Evolutionary conservation across 2,329 filamentous ascomycete species (phyloP).

Genomic region (Dichotomopilus funicola): DNA sequence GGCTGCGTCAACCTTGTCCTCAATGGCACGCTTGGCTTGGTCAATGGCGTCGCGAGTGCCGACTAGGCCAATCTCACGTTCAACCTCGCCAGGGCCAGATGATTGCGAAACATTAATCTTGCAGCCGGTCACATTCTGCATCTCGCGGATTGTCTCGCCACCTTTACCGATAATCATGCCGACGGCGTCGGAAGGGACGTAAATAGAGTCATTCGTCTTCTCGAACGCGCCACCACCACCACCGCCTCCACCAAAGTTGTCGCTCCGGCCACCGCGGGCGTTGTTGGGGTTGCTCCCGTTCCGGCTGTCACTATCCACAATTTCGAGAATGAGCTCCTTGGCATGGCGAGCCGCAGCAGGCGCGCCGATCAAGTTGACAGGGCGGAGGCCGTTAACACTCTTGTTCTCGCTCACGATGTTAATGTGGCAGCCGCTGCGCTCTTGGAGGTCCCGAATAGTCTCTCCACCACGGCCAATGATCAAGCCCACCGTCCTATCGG

Average conservation of each 20-base stretch:
- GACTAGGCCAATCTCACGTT: conserved; percentile 81
- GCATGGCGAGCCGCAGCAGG: conserved; percentile 67
- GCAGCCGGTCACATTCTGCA: conserved; percentile 81
- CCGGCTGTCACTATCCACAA: conserved; percentile 83
- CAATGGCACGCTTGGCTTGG: conserved; percentile 75
- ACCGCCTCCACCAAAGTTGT: conserved; percentile 10
- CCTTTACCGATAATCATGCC: conserved; percentile 97
- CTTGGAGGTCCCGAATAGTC: conserved; percentile 87
- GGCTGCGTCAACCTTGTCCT: conserved; percentile 87
- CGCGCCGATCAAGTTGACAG: conserved; percentile 83
- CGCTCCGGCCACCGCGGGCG: conserved; percentile 26
- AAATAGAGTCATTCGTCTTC: conserved; percentile 76
- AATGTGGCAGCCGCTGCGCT: conserved; percentile 87
- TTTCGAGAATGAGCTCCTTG: conserved; percentile 85
- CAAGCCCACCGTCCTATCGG: conserved; percentile 83
- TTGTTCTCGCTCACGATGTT: conserved; percentile 93
- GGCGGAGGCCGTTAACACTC: conserved; percentile 81
- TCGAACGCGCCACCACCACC: conserved; percentile 42
- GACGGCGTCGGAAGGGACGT: conserved; percentile 82
- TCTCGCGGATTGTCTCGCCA: conserved; percentile 88
- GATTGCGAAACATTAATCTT: conserved; percentile 91
- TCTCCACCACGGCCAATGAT: conserved; percentile 93
- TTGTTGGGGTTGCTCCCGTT: conserved; percentile 31
- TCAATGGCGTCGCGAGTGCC: conserved; percentile 71
- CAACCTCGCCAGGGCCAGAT: conserved; percentile 66